phyloP scores from a whole-genome alignment of 1,139 yeast genomes.

The Lodderomyces theae region DNA sequence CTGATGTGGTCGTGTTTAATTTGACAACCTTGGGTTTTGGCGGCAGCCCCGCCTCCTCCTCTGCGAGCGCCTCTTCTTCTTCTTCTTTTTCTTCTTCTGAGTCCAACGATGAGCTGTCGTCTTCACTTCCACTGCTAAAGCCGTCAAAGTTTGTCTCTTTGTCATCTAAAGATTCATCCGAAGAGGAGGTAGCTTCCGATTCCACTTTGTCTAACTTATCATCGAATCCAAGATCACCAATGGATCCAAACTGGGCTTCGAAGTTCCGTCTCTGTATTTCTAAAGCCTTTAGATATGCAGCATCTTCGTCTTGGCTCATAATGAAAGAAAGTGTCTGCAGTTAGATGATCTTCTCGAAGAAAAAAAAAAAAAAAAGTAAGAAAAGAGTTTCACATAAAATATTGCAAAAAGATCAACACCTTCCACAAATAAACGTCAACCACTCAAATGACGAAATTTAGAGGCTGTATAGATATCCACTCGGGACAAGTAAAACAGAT shows the following conservation, averaged over 20 bases:
- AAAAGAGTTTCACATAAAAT: no score
- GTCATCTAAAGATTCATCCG: constrained; percentile 13
- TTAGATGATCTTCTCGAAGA: constrained; percentile 11
- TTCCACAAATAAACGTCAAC: constrained; percentile 2
- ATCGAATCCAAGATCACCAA: constrained; percentile 58
- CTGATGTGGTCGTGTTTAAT: constrained; percentile 23
- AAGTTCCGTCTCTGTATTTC: constrained; percentile 60
- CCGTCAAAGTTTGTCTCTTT: constrained; percentile 11
- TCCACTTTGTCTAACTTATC: constrained; percentile 43
- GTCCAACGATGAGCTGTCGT: constrained; percentile 10
- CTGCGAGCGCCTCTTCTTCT: constrained; percentile 25
- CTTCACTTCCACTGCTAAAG: constrained; percentile 13
- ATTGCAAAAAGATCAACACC: no score
- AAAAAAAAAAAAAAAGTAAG: constrained; percentile 6
- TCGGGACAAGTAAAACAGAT: constrained; percentile 94
- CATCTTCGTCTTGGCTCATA: constrained; percentile 38
- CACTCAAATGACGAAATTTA: constrained; percentile 74
- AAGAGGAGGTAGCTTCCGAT: constrained; percentile 8
- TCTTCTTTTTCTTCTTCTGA: constrained; percentile 13
- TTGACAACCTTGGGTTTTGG: constrained; percentile 34
- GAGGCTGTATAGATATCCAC: constrained; percentile 95
- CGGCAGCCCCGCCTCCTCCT: constrained; percentile 28
- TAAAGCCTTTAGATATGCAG: constrained; percentile 45
- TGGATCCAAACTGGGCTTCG: constrained; percentile 66
- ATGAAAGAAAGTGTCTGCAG: not conserved